phyloP scores from a whole-genome alignment of 441 rosid genomes.

The Lepidium campestre region DNA sequence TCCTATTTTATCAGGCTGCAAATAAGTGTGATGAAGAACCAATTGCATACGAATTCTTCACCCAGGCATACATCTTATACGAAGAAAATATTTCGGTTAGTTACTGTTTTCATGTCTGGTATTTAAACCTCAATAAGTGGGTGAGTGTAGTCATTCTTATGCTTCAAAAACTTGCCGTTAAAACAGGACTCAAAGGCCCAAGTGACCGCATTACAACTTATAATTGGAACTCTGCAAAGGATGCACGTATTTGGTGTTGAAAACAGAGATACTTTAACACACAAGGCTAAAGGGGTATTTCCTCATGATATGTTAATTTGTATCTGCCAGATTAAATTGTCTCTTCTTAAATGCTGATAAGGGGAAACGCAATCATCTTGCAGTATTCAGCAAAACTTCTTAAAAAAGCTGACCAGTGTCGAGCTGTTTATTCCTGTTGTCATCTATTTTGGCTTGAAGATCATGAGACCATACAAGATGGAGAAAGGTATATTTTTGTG shows the following conservation, averaged over 20 bases:
- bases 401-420: slow-evolving; percentile 97
- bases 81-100: slow-evolving; percentile 97
- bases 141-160: background rate
- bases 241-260: slow-evolving; percentile 97
- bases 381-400: slow-evolving; percentile 98
- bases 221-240: slow-evolving; percentile 95
- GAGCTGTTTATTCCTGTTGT: slow-evolving; percentile 93
- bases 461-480: slow-evolving; percentile 84
- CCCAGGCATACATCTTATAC: slow-evolving; percentile 92
- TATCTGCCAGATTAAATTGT: slow-evolving; percentile 5
- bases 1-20: slow-evolving; percentile 65
- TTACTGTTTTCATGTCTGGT: slow-evolving; percentile 4
- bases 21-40: slow-evolving; percentile 94
- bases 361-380: slow-evolving; percentile 21
- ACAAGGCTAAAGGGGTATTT: slow-evolving; percentile 96
- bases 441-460: slow-evolving; percentile 97
- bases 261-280: slow-evolving; percentile 95
- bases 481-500: slow-evolving; percentile 62
- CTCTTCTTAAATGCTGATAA: slow-evolving; percentile 22
- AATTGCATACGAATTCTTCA: slow-evolving; percentile 95
- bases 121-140: background rate
- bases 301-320: background rate
- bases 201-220: slow-evolving; percentile 82
- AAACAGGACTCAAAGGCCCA: slow-evolving; percentile 90
- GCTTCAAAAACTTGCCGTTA: background rate